Percentiles rank a stretch among this genome's conserved stretches.
phyloP scores from a whole-genome alignment of 2,329 filamentous ascomycete species.

The Stachybotrys chartarum region DNA sequence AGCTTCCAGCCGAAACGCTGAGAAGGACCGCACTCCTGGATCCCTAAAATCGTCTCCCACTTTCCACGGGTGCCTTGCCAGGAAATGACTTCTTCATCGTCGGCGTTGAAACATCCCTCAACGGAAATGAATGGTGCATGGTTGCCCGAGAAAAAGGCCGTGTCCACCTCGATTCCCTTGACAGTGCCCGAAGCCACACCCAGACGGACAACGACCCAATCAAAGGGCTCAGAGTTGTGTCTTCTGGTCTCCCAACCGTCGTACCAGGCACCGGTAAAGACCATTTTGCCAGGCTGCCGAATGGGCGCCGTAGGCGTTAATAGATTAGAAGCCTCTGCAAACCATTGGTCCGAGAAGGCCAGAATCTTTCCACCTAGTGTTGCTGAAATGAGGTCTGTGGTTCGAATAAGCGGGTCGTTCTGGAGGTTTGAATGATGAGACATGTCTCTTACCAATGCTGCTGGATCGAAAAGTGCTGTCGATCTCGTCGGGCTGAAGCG shows the following conservation, averaged over 20 bases:
- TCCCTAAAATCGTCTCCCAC: slow-evolving; percentile 66
- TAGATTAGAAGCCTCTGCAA: slow-evolving; percentile 58
- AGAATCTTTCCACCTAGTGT: slow-evolving; percentile 57
- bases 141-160: slow-evolving; percentile 75
- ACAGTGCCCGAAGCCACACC: slow-evolving; percentile 66
- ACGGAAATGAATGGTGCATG: slow-evolving; percentile 74
- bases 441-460: slow-evolving; percentile 45
- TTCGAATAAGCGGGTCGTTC: background rate
- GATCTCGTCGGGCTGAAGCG: slow-evolving; percentile 46
- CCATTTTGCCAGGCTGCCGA: slow-evolving; percentile 59
- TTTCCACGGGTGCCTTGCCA: slow-evolving; percentile 52
- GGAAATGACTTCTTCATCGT: slow-evolving; percentile 56
- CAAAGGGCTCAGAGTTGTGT: slow-evolving; percentile 57
- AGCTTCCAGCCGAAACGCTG: slow-evolving; percentile 70
- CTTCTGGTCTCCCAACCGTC: slow-evolving; percentile 64
- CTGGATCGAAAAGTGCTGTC: slow-evolving; percentile 55
- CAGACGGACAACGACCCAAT: slow-evolving; percentile 60
- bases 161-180: slow-evolving; percentile 71
- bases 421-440: slow-evolving; percentile 4
- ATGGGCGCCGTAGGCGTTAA: slow-evolving; percentile 58
- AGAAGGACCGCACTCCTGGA: slow-evolving; percentile 66
- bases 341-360: slow-evolving; percentile 62
- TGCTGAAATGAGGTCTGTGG: slow-evolving; percentile 52
- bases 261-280: slow-evolving; percentile 63
- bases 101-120: slow-evolving; percentile 62